Evolutionary conservation across 169 alveolate species (phyloP).

Genomic region (Plasmodium inui): DNA sequence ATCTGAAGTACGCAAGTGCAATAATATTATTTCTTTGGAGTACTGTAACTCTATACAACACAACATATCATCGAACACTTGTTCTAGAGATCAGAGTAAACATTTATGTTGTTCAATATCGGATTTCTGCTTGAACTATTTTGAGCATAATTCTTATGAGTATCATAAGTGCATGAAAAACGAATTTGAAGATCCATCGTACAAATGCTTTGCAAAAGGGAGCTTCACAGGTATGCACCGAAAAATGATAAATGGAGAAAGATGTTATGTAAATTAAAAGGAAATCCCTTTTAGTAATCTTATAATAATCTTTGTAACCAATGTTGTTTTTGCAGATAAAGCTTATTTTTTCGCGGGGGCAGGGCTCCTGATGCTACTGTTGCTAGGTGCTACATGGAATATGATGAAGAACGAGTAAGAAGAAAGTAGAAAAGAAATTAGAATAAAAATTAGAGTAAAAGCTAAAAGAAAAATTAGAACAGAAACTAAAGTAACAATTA

Average conservation of each 20-base stretch:
- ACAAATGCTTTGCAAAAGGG: background rate
- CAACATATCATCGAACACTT: background rate
- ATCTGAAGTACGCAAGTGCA: background rate
- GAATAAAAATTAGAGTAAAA: no score
- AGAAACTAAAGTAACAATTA: no score
- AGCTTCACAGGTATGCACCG: background rate
- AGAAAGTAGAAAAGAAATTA: background rate
- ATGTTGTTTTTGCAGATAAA: background rate
- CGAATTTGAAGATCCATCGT: conserved; percentile 7
- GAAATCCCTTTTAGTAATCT: background rate
- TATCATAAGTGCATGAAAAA: background rate
- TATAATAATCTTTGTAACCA: background rate
- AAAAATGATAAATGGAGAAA: background rate
- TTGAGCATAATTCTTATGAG: background rate
- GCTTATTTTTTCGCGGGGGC: background rate
- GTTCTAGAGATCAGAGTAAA: conserved; percentile 7
- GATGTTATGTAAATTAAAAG: background rate
- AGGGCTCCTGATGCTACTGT: background rate
- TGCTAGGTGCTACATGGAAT: background rate
- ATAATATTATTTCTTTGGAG: background rate
- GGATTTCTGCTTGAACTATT: conserved; percentile 26
- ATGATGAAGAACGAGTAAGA: background rate
- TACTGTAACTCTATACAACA: conserved; percentile 5
- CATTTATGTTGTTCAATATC: conserved; percentile 42
- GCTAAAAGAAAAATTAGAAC: no score